phyloP scores from a whole-genome alignment of 108 stramenopile species.

The Skeletonema tropicum region DNA sequence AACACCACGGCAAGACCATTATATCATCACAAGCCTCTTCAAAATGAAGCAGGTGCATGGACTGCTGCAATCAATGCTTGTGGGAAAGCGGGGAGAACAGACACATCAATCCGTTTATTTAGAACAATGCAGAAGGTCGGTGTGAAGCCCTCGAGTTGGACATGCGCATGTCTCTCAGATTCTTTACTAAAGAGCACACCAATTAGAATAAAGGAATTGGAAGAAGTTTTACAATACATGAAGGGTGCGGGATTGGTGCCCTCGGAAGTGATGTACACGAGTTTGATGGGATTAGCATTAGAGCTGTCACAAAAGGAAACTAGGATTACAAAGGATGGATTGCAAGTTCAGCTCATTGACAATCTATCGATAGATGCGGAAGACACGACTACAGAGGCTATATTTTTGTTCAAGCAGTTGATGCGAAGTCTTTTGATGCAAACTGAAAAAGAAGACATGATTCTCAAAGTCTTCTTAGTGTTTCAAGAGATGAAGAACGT shows the following conservation, averaged over 20 bases:
- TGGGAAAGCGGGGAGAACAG: slow-evolving; percentile 78
- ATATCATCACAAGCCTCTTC: slow-evolving; percentile 29
- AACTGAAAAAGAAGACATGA: slow-evolving; percentile 30
- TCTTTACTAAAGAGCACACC: slow-evolving; percentile 53
- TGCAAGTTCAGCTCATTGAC: slow-evolving; percentile 41
- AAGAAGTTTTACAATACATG: slow-evolving; percentile 85
- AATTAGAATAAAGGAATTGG: slow-evolving; percentile 58
- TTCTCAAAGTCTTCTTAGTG: slow-evolving; percentile 76
- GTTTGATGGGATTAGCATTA: slow-evolving; percentile 73
- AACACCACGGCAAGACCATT: neutral
- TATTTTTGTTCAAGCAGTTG: slow-evolving; percentile 79
- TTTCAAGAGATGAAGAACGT: slow-evolving; percentile 85
- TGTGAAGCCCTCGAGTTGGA: slow-evolving; percentile 65
- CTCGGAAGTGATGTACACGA: slow-evolving; percentile 87
- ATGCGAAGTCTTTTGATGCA: slow-evolving; percentile 59
- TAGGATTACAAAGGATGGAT: slow-evolving; percentile 28
- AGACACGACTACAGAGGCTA: slow-evolving; percentile 53
- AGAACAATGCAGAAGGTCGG: slow-evolving; percentile 73
- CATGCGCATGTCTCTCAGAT: slow-evolving; percentile 81
- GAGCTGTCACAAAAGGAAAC: slow-evolving; percentile 64
- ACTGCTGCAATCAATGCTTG: slow-evolving; percentile 91
- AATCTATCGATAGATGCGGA: slow-evolving; percentile 6
- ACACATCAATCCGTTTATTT: slow-evolving; percentile 76
- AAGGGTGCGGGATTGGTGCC: slow-evolving; percentile 69
- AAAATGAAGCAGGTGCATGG: slow-evolving; percentile 86